Percentiles rank a stretch among this genome's conserved stretches.
phyloP scores from a whole-genome alignment of 2,329 filamentous ascomycete species.

The Penicillium oxalicum region DNA sequence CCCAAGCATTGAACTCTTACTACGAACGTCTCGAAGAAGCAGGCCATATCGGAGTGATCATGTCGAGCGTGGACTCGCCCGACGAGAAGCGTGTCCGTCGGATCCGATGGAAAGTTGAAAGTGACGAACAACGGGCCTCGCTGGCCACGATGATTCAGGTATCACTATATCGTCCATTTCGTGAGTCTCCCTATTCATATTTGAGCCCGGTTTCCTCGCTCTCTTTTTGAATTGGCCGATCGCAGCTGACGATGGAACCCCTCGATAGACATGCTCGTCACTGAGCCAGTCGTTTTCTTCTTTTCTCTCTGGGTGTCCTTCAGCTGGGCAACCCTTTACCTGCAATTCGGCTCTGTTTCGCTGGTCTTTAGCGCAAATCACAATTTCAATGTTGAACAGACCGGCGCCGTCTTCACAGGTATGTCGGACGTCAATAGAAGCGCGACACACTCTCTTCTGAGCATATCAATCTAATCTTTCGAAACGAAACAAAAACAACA shows the following conservation, averaged over 20 bases:
- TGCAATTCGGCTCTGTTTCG: conserved; percentile 75
- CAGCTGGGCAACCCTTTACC: conserved; percentile 81
- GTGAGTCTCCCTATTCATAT: conserved; percentile 26
- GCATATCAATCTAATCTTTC: too few species aligned
- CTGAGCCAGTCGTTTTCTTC: conserved; percentile 59
- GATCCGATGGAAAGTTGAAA: conserved; percentile 72
- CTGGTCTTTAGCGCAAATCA: conserved; percentile 67
- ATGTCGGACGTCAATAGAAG: conserved; percentile 4
- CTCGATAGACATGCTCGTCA: conserved; percentile 47
- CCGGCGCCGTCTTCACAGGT: conserved; percentile 64
- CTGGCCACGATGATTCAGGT: conserved; percentile 64
- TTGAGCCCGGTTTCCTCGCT: too few species aligned
- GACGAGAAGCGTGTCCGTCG: conserved; percentile 41
- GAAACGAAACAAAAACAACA: not conserved
- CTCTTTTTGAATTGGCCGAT: not conserved
- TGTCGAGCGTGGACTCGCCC: conserved; percentile 29
- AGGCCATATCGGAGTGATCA: conserved; percentile 54
- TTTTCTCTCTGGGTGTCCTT: conserved; percentile 90
- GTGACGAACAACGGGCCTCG: conserved; percentile 68
- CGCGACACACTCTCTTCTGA: too few species aligned
- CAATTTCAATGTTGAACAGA: conserved; percentile 60
- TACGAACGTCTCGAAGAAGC: conserved; percentile 65
- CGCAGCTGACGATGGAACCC: not conserved
- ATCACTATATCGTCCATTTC: conserved; percentile 72
- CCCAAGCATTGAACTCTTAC: conserved; percentile 67